Evolutionary conservation across 78 protist species (phyloP).

Genomic region (Acrasis kona): DNA sequence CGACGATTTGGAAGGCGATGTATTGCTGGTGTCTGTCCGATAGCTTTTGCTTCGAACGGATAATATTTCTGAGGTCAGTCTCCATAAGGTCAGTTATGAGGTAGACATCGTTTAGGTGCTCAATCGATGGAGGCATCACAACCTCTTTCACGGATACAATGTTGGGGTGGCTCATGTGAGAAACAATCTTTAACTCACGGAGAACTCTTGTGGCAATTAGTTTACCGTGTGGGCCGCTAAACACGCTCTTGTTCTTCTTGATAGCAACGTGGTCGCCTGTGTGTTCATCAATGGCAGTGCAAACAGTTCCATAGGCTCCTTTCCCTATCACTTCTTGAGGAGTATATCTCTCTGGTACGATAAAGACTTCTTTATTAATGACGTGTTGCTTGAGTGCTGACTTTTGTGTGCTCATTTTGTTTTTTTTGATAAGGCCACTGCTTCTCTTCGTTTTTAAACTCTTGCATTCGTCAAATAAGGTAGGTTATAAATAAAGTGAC

Average conservation of each 20-base stretch:
- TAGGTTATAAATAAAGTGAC: no score
- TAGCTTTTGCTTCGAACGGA: slow-evolving; percentile 75
- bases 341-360: background rate
- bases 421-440: no score
- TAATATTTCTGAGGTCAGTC: slow-evolving; percentile 88
- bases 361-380: background rate
- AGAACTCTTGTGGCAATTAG: no score
- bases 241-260: background rate
- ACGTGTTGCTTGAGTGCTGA: no score
- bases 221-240: no score
- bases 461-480: no score
- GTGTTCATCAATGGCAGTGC: background rate
- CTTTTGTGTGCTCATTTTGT: no score
- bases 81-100: slow-evolving; percentile 93
- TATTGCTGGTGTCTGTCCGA: slow-evolving; percentile 90
- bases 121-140: background rate
- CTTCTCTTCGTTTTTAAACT: no score
- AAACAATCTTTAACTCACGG: no score
- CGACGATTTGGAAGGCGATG: slow-evolving; percentile 73
- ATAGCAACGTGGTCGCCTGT: background rate
- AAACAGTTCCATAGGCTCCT: background rate
- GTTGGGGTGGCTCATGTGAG: no score
- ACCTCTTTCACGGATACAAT: background rate
- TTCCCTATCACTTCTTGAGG: background rate
- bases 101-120: slow-evolving; percentile 78